Percentiles rank a stretch among this genome's conserved stretches.
phyloP scores from a whole-genome alignment of 257 asterid genomes.

The Rehmannia glutinosa region DNA sequence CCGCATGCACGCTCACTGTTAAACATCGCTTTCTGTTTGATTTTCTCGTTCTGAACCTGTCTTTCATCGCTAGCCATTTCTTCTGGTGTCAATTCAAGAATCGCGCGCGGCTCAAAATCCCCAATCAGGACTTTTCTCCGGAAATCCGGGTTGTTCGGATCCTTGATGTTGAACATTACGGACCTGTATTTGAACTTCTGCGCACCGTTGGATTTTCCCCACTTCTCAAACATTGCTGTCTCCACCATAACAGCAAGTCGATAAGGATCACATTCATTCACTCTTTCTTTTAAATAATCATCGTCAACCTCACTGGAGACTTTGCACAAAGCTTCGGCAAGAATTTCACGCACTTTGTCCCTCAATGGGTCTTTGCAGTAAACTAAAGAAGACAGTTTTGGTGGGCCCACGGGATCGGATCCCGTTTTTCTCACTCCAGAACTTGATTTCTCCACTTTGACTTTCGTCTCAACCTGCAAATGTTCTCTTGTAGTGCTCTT shows the following conservation, averaged over 20 bases:
- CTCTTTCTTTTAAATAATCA: constrained; percentile 40
- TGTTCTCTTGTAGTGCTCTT: constrained; percentile 24
- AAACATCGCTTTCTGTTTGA: constrained; percentile 77
- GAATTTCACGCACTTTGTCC: constrained; percentile 51
- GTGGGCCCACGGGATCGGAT: constrained; percentile 36
- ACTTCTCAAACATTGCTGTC: constrained; percentile 50
- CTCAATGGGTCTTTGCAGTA: constrained; percentile 53
- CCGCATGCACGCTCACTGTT: constrained; percentile 66
- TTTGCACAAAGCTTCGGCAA: constrained; percentile 53
- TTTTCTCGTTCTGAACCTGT: constrained; percentile 53
- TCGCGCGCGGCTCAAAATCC: constrained; percentile 38
- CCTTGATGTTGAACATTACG: constrained; percentile 52
- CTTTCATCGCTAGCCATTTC: constrained; percentile 94
- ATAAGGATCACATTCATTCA: constrained; percentile 56
- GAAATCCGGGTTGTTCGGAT: constrained; percentile 54
- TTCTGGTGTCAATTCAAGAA: constrained; percentile 59
- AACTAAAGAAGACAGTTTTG: constrained; percentile 48
- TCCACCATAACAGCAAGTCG: constrained; percentile 62
- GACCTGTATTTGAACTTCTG: constrained; percentile 64
- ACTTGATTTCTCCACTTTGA: constrained; percentile 42
- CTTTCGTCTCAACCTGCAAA: constrained; percentile 30
- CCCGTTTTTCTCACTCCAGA: no score
- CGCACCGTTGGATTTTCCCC: constrained; percentile 53
- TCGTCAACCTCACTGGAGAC: constrained; percentile 37
- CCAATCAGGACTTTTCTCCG: constrained; percentile 75